These are phyloP conservation scores for Trametes pubescens DNA, from an alignment of 1,284 basidiomycete species.

Conservation along the genomic window DNA sequence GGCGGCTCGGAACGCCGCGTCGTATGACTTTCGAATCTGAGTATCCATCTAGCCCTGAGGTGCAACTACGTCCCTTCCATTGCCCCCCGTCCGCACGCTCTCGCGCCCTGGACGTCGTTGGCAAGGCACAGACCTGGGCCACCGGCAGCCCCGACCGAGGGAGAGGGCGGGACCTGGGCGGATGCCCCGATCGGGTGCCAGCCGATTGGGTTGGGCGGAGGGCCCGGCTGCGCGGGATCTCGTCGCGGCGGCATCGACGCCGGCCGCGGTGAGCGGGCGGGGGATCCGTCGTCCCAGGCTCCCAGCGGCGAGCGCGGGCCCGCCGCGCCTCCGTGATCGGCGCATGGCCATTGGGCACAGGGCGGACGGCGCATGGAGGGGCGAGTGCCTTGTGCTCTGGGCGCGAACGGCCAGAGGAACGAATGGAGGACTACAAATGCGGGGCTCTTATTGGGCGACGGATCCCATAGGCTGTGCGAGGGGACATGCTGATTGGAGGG, in stretches of 20 bases:
- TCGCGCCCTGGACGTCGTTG: not conserved
- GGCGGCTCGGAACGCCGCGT: not conserved
- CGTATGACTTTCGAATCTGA: not conserved
- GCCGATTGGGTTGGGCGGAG: not conserved
- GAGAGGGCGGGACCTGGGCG: not conserved
- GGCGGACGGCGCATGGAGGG: not conserved
- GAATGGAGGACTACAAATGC: not conserved
- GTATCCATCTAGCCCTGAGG: too few species aligned
- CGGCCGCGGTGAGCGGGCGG: not conserved
- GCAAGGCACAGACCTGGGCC: not conserved
- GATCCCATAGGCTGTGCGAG: not conserved
- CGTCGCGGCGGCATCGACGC: not conserved
- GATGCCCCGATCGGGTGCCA: not conserved
- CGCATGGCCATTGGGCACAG: not conserved
- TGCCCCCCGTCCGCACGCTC: too few species aligned
- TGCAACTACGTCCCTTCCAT: too few species aligned
- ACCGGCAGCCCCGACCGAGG: not conserved
- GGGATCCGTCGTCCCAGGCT: not conserved
- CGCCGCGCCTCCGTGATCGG: not conserved
- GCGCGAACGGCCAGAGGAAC: not conserved
- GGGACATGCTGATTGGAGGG: slow-evolving; percentile 1
- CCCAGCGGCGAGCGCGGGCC: too few species aligned
- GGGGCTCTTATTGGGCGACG: not conserved
- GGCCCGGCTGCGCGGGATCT: not conserved
- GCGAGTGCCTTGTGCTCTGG: not conserved